Percentiles rank a stretch among this genome's conserved stretches.
Conservation (phyloP, 768 basidiomycete species). For the Suillus fuscotomentosus region DNA sequence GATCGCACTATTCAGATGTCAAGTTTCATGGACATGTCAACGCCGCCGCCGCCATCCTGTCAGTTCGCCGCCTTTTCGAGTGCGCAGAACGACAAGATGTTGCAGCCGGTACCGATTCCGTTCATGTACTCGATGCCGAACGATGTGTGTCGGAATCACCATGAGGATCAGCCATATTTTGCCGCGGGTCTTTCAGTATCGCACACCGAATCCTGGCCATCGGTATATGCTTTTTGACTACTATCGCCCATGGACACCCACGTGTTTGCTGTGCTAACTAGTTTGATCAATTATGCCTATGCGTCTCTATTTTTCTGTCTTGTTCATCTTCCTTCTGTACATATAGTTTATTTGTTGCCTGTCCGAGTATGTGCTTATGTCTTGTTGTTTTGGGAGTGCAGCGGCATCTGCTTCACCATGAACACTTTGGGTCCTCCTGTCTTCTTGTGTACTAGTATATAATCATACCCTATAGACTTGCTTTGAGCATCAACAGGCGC, state of each 20-base stretch:
- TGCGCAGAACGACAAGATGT: conserved; percentile 36
- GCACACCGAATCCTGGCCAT: conserved; percentile 3
- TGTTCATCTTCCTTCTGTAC: conserved; percentile 5
- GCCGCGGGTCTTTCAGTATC: background rate
- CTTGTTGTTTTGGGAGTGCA: background rate
- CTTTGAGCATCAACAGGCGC: conserved; percentile 1
- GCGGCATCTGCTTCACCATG: conserved; percentile 1
- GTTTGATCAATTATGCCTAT: conserved; percentile 5
- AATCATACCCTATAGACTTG: conserved; percentile 14
- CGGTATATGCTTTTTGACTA: conserved; percentile 6
- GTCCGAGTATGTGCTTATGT: conserved; percentile 1
- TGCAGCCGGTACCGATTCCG: conserved; percentile 15
- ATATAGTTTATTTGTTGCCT: background rate
- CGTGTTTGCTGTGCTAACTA: background rate
- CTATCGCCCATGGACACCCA: background rate
- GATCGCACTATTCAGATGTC: conserved; percentile 59
- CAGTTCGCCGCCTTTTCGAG: conserved; percentile 35
- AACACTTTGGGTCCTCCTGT: conserved; percentile 11
- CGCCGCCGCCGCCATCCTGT: conserved; percentile 27
- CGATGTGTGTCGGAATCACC: conserved; percentile 4
- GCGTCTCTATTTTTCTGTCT: background rate
- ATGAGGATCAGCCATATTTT: background rate
- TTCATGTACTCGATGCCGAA: conserved; percentile 21
- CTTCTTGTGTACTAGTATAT: background rate
- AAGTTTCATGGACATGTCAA: conserved; percentile 45